Evolutionary conservation across 2,329 filamentous ascomycete species (phyloP).

Genomic region (Fusarium begoniae): DNA sequence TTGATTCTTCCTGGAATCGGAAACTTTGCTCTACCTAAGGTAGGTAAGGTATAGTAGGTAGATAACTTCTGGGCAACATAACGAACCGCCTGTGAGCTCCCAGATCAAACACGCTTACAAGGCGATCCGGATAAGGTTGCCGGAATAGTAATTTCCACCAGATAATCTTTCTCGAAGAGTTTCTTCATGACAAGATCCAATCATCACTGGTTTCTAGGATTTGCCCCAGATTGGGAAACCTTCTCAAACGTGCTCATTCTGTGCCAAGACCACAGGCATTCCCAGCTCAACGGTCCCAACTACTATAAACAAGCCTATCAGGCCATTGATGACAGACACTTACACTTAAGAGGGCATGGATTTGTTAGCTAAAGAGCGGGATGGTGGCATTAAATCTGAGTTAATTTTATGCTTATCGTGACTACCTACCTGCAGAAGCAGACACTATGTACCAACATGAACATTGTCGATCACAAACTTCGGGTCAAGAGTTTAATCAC

Average conservation of each 20-base stretch:
- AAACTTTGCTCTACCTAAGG: neutral
- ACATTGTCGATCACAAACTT: neutral
- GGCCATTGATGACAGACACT: neutral
- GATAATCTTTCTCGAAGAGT: neutral
- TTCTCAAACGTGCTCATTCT: constrained; percentile 18
- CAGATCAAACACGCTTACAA: neutral
- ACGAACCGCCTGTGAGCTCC: neutral
- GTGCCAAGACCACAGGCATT: constrained; percentile 2
- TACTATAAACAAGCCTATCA: neutral
- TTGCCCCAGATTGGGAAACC: neutral
- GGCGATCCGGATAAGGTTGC: too few relatives aligned
- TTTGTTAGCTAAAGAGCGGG: neutral
- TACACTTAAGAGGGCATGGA: neutral
- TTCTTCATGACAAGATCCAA: neutral
- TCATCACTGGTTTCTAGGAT: neutral
- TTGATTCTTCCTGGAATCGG: neutral
- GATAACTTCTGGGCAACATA: too few relatives aligned
- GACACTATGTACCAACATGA: neutral
- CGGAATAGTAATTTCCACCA: too few relatives aligned
- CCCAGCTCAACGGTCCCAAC: neutral
- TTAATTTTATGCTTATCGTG: constrained; percentile 10
- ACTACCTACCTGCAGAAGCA: neutral
- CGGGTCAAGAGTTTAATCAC: neutral
- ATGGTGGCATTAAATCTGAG: neutral
- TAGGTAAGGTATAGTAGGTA: too few relatives aligned